These are phyloP conservation scores for Dothiorella sarmentorum DNA, from an alignment of 2,329 filamentous ascomycete genomes.

Conservation along the genomic window DNA sequence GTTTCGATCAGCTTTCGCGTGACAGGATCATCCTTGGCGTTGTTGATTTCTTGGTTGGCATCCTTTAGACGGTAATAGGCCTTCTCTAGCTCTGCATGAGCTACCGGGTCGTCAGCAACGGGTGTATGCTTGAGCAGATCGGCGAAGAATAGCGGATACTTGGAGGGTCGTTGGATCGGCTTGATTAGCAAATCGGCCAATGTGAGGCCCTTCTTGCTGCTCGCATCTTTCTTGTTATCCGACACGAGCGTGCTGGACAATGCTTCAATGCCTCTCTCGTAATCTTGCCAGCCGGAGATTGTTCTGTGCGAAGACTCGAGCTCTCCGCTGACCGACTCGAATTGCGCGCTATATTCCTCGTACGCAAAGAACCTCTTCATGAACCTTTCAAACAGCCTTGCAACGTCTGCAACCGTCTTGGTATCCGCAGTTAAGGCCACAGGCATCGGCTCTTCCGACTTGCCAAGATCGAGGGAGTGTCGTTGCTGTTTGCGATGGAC, in stretches of 20 bases:
- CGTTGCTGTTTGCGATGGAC: conserved; percentile 35
- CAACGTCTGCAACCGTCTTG: conserved; percentile 52
- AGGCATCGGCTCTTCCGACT: conserved; percentile 37
- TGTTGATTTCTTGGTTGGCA: conserved; percentile 75
- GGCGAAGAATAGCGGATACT: conserved; percentile 81
- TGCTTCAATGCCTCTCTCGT: conserved; percentile 81
- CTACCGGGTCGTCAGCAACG: conserved; percentile 77
- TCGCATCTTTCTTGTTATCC: conserved; percentile 59
- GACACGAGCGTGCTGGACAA: conserved; percentile 73
- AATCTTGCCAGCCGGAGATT: conserved; percentile 71
- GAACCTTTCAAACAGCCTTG: conserved; percentile 58
- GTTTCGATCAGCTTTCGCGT: conserved; percentile 70
- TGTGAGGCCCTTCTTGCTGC: conserved; percentile 71
- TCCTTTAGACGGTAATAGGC: conserved; percentile 69
- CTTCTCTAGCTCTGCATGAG: conserved; percentile 75
- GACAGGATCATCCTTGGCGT: conserved; percentile 72
- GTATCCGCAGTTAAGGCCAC: conserved; percentile 48
- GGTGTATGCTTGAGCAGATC: conserved; percentile 82
- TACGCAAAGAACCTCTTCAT: conserved; percentile 81
- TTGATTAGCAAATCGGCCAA: conserved; percentile 88
- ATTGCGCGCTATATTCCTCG: conserved; percentile 87
- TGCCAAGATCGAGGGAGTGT: conserved; percentile 46
- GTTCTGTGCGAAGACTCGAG: conserved; percentile 65
- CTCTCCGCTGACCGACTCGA: conserved; percentile 79
- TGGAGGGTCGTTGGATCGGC: conserved; percentile 90